A percentile compares a stretch with the other conserved stretches of the same genome.
Evolutionary conservation across 352 stramenopile genomes (phyloP).

Genomic region (Peronosclerospora sorghi): DNA sequence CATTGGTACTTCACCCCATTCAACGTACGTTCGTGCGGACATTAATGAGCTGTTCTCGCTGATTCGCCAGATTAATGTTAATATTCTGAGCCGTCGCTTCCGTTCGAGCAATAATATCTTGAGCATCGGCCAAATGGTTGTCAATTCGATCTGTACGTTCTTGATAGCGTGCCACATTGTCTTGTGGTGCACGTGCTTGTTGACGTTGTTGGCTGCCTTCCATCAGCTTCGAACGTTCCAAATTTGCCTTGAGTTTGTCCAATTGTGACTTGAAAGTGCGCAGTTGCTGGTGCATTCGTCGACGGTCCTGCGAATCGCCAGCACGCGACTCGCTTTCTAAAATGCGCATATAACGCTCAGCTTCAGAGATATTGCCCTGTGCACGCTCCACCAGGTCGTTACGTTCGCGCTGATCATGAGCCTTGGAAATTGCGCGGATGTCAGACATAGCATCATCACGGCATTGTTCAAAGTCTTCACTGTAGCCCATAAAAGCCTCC

Average conservation of each 20-base stretch:
- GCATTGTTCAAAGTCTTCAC: constrained; percentile 79
- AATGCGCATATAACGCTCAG: constrained; percentile 76
- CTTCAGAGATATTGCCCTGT: constrained; percentile 61
- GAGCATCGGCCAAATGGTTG: constrained; percentile 56
- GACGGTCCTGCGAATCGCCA: constrained; percentile 64
- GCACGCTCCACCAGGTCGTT: constrained; percentile 42
- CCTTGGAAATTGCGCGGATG: constrained; percentile 51
- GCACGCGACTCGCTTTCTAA: constrained; percentile 73
- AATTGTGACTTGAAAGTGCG: constrained; percentile 76
- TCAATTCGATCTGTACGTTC: constrained; percentile 59
- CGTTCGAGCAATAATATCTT: constrained; percentile 54
- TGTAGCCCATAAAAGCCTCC: constrained; percentile 69
- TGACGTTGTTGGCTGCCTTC: constrained; percentile 60
- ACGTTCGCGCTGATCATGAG: constrained; percentile 23
- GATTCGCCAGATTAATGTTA: constrained; percentile 42
- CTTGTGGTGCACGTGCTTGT: constrained; percentile 31
- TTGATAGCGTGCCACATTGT: constrained; percentile 66
- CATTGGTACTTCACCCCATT: too few relatives aligned
- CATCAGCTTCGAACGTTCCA: constrained; percentile 70
- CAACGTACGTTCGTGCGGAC: constrained; percentile 60
- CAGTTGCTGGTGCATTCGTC: constrained; percentile 78
- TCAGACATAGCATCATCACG: constrained; percentile 63
- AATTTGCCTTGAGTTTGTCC: constrained; percentile 77
- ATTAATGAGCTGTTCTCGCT: constrained; percentile 68
- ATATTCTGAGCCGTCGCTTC: constrained; percentile 66